These are phyloP conservation scores for Xylaria sp. DNA, from an alignment of 2,329 filamentous ascomycete genomes.

Conservation along the genomic window DNA sequence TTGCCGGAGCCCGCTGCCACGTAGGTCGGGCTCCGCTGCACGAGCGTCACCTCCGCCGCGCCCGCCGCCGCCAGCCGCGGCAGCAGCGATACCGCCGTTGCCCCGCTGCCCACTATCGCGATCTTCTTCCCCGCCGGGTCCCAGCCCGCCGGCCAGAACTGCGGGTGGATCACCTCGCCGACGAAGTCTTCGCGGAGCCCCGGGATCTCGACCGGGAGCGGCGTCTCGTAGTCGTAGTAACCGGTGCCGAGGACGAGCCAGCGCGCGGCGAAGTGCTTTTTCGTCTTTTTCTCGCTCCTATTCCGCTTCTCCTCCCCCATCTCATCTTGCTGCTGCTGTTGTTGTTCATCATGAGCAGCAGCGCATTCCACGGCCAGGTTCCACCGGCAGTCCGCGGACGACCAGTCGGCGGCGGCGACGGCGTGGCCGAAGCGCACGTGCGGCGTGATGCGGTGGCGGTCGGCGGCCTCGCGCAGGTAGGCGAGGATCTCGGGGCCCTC, in stretches of 20 bases:
- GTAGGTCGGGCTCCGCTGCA: constrained; percentile 77
- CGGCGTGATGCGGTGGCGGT: constrained; percentile 52
- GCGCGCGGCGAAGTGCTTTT: constrained; percentile 47
- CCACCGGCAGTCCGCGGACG: constrained; percentile 56
- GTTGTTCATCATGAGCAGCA: no score
- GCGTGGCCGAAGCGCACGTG: constrained; percentile 56
- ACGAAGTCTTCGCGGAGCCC: constrained; percentile 60
- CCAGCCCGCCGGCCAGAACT: constrained; percentile 70
- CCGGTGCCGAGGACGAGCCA: constrained; percentile 62
- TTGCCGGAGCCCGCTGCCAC: constrained; percentile 47
- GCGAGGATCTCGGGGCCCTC: constrained; percentile 47
- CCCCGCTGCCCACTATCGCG: constrained; percentile 75
- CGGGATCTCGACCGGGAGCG: constrained; percentile 56
- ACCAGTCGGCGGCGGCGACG: constrained; percentile 57
- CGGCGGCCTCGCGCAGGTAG: constrained; percentile 56
- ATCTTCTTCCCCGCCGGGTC: constrained; percentile 68
- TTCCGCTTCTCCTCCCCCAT: no score
- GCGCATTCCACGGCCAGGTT: constrained; percentile 46
- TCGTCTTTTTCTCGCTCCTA: no score
- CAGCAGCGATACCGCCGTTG: constrained; percentile 75
- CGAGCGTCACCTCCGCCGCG: constrained; percentile 71
- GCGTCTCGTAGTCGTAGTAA: constrained; percentile 65
- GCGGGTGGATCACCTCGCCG: constrained; percentile 60
- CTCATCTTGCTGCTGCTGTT: no score
- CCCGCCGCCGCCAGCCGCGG: constrained; percentile 64